phyloP scores from a whole-genome alignment of 495 filamentous ascomycete species.

The Aspergillus asperescens region DNA sequence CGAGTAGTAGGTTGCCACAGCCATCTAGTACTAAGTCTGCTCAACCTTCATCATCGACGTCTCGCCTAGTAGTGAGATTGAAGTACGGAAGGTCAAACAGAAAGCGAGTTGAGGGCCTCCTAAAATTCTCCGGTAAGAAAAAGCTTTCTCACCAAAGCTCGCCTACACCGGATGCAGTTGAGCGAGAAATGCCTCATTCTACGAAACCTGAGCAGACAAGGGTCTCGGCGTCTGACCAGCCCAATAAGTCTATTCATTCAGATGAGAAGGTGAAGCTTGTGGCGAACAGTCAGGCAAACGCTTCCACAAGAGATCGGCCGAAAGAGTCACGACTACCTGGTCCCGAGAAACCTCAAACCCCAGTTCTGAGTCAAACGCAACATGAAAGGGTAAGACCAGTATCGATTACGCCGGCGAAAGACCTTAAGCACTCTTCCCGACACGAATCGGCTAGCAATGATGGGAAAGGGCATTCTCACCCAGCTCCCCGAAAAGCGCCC shows the following conservation, averaged over 20 bases:
- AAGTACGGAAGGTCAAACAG: conserved; percentile 40
- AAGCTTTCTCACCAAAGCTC: conserved; percentile 26
- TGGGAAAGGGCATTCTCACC: conserved; percentile 25
- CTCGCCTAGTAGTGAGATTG: conserved; percentile 31
- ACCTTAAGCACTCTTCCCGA: conserved; percentile 24
- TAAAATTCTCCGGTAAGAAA: conserved; percentile 42
- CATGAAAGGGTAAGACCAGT: conserved; percentile 28
- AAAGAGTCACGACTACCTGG: conserved; percentile 21
- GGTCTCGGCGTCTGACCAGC: conserved; percentile 5
- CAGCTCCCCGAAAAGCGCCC: conserved; percentile 23
- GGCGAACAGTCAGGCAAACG: conserved; percentile 14
- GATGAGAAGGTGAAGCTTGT: conserved; percentile 21
- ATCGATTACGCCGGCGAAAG: conserved; percentile 30
- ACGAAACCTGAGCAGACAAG: conserved; percentile 16
- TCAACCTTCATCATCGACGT: conserved; percentile 1
- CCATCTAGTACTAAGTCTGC: background rate
- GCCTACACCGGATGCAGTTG: conserved; percentile 23
- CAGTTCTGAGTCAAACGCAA: conserved; percentile 12
- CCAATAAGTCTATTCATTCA: conserved; percentile 11
- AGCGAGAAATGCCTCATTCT: conserved; percentile 18
- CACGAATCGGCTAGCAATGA: conserved; percentile 27
- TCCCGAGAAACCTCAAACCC: conserved; percentile 27
- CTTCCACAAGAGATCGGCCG: conserved; percentile 11
- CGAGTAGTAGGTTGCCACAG: background rate
- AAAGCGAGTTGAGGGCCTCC: conserved; percentile 39